Base-by-base conservation (phyloP, 768 basidiomycete genomes). In the Tricholoma terreum region DNA sequence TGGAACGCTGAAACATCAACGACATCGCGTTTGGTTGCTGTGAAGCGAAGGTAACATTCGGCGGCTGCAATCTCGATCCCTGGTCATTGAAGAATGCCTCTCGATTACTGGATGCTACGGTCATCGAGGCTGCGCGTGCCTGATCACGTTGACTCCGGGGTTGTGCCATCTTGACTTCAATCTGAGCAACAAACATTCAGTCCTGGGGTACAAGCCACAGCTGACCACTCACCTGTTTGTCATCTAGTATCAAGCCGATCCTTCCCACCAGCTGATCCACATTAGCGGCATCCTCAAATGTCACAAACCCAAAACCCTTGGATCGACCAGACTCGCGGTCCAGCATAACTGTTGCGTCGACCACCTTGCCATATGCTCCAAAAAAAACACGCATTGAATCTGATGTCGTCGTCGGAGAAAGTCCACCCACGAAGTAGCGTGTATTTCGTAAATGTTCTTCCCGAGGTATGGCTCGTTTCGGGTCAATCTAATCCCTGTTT, bases 231-330 rank as follows among this genome's bases (percentile, higher is more conserved):
- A 86, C 91, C 78, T 86, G 81, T 65, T 91, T 90, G 45, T 90
- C 90, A 58, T 92, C 90, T 51, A 92, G 71, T 19, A 85, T 74
- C 42, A 91, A 75, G 12, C 84, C 85, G n/a, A 83, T 74, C 58
- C 83, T 83, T 3, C 82, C 84, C 40, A 92, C 81, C 9, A 88
- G 81, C 58, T 83, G 81, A 22, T 89, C 86, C 6, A 86, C 80
- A 57, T 80, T 82, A 36, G 80, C 80, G 52, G 75, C 77, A 59
- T 88, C 84, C 60, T 85, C 83, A 67, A 90, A 93, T 0, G 90
- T 93, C 45, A 92, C 86, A 59, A 93, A 93, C 0, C 90, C 91
- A 62, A 93, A 93, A 1, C 91, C 91, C 69, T 92, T 90, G 31
- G 85, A 87, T 22, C 88, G 77, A 4, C 80, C 81, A 10, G 86